Evolutionary conservation across 2,329 filamentous ascomycete species (phyloP), one percentile per base, ranked within the genome.

Genomic region (Nigrograna mackinnonii): DNA sequence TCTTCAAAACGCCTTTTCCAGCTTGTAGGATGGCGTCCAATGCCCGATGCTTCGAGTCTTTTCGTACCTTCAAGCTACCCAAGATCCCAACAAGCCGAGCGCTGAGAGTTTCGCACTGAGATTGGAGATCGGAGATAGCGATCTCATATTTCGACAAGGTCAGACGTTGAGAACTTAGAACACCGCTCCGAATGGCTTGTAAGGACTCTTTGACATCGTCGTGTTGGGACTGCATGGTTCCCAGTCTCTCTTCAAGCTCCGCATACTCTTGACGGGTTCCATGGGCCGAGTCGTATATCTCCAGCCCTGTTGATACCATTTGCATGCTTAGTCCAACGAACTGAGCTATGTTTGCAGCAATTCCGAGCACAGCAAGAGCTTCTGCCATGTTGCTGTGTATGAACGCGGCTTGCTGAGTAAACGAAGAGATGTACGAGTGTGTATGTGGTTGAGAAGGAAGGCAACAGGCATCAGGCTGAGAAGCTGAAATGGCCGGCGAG

Each of bases 241-340:
- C 24, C 9, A 28, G 9, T n/a, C 9, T 28, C 9, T n/a, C 24
- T n/a, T n/a, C 24, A 28, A 28, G 24, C 24, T 28, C 24, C n/a
- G 9, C n/a, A n/a, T 28, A 28, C 24, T 28, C 24, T 28, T 28
- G 19, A 7, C 9, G 20, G 19, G 24, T 39, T 13, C 36, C 22
- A 31, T 39, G 22, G 7, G 16, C 6, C 6, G 36, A 39, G 19
- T 31, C 24, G 16, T 20, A 20, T 12, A 39, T n/a, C 20, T 16
- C 22, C 13, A 18, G 28, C 13, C 6, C 11, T 30, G 17, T 20
- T 11, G 37, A 40, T n/a, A 34, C 19, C 2, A 40, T 11, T 30
- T 40, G 21, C 17, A 40, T 12, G 37, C 37, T 22, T 12, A 40
- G 34, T 9, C 24, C 37, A 17, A 34, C 24, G 20, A 40, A 40